Evolutionary conservation across 1,139 yeast genomes (phyloP), one percentile per base, ranked within the genome.

Genomic region (Magnusiomyces fungicola): DNA sequence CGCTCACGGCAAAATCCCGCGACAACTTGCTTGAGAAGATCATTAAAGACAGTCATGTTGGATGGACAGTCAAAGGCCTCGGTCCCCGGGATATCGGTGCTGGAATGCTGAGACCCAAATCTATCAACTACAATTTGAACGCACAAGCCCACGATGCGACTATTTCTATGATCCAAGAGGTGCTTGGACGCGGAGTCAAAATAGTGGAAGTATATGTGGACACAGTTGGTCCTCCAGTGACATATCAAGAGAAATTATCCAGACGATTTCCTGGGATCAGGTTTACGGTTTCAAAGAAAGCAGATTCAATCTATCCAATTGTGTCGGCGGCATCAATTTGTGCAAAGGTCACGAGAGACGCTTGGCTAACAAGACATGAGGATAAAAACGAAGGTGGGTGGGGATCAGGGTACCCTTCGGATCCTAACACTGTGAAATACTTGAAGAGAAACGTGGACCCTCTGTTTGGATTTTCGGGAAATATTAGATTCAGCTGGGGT

Each of bases 91-190:
- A 92, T 63, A 92, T 92, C 6, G 81, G 90, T 18, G 73, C 82
- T 18, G 96, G 95, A 16, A 92, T 92, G 99, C 74, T 89, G 40
- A 76, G 83, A 47, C 81, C 81, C 1, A 79, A 79, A 25, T 73
- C 75, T 47, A 61, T 65, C 3, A 63, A 63, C 6, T 85, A 87
- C 64, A 92, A 92, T 62, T 71, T 94, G 61, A 94, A 92, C 64
- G 95, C 85, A 58, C 98, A 92, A 65, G 98, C 98, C 0, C 98
- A 92, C 61, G 96, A 89, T 60, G 81, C 95, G 0, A 92, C 99
- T 0, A 90, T 90, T 61, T 78, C 72, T 16, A 69, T 94, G 53
- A 87, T 94, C 39, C 77, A 76, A 54, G 73, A 71, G 12, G 81
- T 86, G 0, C 49, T 86, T 3, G 76, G 74, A 25, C 68, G 70